Evolutionary conservation across 2,329 filamentous ascomycete species (phyloP), one percentile per base, ranked within the genome.

Genomic region (Aureobasidium sp.): DNA sequence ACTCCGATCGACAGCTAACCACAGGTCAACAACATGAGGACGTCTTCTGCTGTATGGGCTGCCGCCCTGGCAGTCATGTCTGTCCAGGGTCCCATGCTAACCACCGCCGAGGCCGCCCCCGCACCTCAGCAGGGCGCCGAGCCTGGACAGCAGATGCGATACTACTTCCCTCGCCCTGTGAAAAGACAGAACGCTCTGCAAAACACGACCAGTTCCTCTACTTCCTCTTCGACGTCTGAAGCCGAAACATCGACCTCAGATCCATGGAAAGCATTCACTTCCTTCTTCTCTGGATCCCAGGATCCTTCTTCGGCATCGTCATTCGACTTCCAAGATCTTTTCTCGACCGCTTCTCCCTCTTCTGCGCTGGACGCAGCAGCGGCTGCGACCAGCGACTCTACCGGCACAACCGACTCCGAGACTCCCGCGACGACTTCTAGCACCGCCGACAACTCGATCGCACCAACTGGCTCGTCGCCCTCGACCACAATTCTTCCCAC

Each of bases 51-150:
- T 68, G 74, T 77, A 71, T 80, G 77, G 77, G 73, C 75, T 25
- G 76, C 76, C 59, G 76, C 77, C 58, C 70, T 80, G 62, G 70
- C 77, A 61, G 69, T 79, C 66, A 70, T 79, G 69, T 79, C 78
- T 64, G 67, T 74, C 64, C 67, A 69, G 63, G 76, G 76, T 60
- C 74, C 76, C 7, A 67, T 75, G 48, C 72, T 78, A 66, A 78
- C 78, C 31, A 77, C 73, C 47, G 78, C 78, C 60, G 77, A 80
- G 68, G 78, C 78, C 63, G 78, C 78, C 70, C 78, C 78, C 64
- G 78, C 78, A 67, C 69, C 64, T 70, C 72, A 63, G 71, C 71
- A 67, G 65, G 60, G 41, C 15, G 34, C 39, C n/a, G 71, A 65
- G 71, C 73, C 62, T 67, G 64, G 58, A 47, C 67, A 69, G 64